Conservation (phyloP, 179 eudicot species). For the Carnegiea gigantea region DNA sequence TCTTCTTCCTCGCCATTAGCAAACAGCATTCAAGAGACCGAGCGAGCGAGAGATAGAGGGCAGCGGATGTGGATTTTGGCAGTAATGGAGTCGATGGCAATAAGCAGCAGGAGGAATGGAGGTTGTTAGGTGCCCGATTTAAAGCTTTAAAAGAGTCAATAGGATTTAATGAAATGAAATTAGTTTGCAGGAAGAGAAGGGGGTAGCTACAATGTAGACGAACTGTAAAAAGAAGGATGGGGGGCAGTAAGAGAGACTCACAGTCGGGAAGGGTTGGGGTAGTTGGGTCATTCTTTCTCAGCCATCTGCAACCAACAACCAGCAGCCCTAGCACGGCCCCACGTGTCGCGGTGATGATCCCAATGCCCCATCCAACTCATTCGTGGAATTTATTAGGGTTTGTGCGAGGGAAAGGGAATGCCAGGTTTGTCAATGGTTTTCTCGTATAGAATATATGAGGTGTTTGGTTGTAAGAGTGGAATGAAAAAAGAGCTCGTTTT, state of each 20-base stretch:
- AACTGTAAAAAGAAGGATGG: neutral
- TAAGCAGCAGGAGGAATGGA: neutral
- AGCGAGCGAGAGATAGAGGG: neutral
- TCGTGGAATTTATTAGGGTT: too few relatives aligned
- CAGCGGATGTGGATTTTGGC: neutral
- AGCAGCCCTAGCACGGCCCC: neutral
- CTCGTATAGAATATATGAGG: too few relatives aligned
- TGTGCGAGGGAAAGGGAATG: too few relatives aligned
- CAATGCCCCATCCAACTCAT: neutral
- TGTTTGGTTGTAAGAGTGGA: too few relatives aligned
- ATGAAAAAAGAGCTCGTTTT: too few relatives aligned
- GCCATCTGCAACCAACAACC: neutral
- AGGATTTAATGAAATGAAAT: neutral
- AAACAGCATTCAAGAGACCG: neutral
- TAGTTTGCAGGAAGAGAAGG: neutral
- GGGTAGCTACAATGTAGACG: neutral
- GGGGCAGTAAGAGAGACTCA: neutral
- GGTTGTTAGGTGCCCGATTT: slow-evolving; percentile 4
- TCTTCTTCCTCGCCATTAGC: slow-evolving; percentile 86
- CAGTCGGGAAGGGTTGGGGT: neutral
- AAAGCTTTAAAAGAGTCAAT: neutral
- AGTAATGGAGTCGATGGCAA: too few relatives aligned
- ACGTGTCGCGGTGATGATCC: neutral
- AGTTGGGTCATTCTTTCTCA: neutral
- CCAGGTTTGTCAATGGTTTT: too few relatives aligned